Evolutionary conservation across 768 basidiomycete genomes (phyloP).

Genomic region (Suillus subaureus): DNA sequence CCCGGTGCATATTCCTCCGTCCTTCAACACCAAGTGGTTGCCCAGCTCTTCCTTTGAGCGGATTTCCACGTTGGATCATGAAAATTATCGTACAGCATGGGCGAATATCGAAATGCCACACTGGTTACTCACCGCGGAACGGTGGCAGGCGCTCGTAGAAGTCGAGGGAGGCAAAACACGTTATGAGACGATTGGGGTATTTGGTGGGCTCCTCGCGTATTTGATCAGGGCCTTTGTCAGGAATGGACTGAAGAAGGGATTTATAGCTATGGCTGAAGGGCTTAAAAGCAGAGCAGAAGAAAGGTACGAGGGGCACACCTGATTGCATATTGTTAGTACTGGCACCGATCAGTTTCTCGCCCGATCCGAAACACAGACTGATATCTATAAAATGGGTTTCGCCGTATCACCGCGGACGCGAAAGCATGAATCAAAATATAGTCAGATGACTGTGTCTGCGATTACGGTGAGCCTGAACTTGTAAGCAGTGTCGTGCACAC

Average conservation of each 20-base stretch:
- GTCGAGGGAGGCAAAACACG: slow-evolving; percentile 53
- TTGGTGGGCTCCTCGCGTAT: slow-evolving; percentile 57
- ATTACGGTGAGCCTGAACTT: neutral
- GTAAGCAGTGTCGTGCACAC: neutral
- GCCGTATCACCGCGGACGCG: slow-evolving; percentile 3
- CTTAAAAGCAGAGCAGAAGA: slow-evolving; percentile 56
- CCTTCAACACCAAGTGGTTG: slow-evolving; percentile 42
- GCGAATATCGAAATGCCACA: slow-evolving; percentile 38
- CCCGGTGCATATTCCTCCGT: slow-evolving; percentile 63
- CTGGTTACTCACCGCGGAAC: slow-evolving; percentile 54
- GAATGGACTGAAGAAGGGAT: slow-evolving; percentile 44
- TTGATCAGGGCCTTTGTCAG: slow-evolving; percentile 48
- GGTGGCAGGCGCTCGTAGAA: slow-evolving; percentile 62
- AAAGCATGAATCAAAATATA: neutral
- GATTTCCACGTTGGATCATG: slow-evolving; percentile 54
- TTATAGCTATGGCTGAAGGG: slow-evolving; percentile 56
- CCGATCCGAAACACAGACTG: neutral
- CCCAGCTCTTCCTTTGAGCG: slow-evolving; percentile 44
- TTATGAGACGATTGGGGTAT: slow-evolving; percentile 68
- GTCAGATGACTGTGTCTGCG: neutral
- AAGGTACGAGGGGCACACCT: slow-evolving; percentile 1
- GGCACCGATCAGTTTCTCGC: neutral
- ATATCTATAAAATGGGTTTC: neutral
- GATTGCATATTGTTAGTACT: neutral
- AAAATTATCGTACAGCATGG: slow-evolving; percentile 63